Conservation (phyloP, 371 early-diverging fungal genomes). For the Nematocida major region DNA sequence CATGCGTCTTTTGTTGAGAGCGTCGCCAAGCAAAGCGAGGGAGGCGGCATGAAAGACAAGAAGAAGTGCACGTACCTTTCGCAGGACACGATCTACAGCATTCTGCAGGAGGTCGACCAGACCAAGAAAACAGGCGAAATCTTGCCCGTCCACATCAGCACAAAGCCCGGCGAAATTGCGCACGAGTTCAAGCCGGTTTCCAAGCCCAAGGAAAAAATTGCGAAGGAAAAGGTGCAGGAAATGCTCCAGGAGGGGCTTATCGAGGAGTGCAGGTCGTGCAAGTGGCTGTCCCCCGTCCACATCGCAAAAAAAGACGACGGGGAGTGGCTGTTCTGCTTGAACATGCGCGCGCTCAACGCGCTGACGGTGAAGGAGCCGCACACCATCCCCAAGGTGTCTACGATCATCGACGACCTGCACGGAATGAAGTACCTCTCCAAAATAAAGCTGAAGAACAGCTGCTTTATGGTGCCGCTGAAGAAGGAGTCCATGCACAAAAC, state of each 20-base stretch:
- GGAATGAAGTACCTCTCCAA: neutral
- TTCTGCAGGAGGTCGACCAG: too few relatives aligned
- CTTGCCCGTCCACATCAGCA: too few relatives aligned
- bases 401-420: neutral
- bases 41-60: too few relatives aligned
- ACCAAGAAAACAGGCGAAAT: too few relatives aligned
- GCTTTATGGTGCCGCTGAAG: neutral
- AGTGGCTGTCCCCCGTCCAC: constrained; percentile 14
- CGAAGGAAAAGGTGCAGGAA: neutral
- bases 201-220: too few relatives aligned
- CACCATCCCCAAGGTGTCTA: constrained; percentile 4
- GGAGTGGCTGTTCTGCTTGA: neutral
- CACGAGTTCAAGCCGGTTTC: too few relatives aligned
- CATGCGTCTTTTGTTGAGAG: too few relatives aligned
- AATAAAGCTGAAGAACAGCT: constrained; percentile 33
- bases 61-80: too few relatives aligned
- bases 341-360: constrained; percentile 17
- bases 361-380: neutral
- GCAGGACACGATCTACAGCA: too few relatives aligned
- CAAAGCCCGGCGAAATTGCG: too few relatives aligned
- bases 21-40: too few relatives aligned
- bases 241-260: neutral
- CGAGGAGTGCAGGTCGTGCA: neutral
- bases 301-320: constrained; percentile 1
- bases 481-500: constrained; percentile 21